Conservation (phyloP, 1,139 yeast species). For the Meyerozyma guilliermondii region DNA sequence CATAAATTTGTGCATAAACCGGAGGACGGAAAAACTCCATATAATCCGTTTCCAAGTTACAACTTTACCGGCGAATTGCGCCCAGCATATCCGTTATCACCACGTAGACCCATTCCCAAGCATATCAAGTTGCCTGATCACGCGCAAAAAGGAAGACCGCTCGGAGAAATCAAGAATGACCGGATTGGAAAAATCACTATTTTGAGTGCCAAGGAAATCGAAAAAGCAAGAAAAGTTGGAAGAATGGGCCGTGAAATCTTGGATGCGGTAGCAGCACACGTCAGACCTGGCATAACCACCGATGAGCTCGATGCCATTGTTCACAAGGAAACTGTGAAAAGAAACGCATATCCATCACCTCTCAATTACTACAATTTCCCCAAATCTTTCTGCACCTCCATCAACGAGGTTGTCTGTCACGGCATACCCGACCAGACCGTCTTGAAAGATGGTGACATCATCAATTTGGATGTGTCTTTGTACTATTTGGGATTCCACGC, state of each 20-base stretch:
- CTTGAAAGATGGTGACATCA: constrained; percentile 88
- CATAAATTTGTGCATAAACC: constrained; percentile 49
- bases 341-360: constrained; percentile 94
- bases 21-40: constrained; percentile 43
- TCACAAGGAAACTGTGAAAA: constrained; percentile 81
- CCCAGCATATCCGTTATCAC: constrained; percentile 78
- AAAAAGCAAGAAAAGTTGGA: constrained; percentile 68
- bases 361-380: constrained; percentile 93
- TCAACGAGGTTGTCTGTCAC: constrained; percentile 93
- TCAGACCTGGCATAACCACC: constrained; percentile 86
- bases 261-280: constrained; percentile 79
- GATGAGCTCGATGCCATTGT: constrained; percentile 86
- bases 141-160: constrained; percentile 75
- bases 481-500: constrained; percentile 88
- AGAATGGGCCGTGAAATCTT: constrained; percentile 79
- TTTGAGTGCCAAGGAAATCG: constrained; percentile 61
- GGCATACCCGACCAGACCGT: constrained; percentile 92
- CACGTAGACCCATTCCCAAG: constrained; percentile 66
- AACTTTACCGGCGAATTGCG: constrained; percentile 69
- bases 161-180: constrained; percentile 70
- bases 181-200: constrained; percentile 63
- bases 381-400: constrained; percentile 86
- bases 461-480: constrained; percentile 84
- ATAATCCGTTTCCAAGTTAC: constrained; percentile 83
- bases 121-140: constrained; percentile 79